A percentile compares a stretch with the other conserved stretches of the same genome.
These are phyloP conservation scores for Phyllosticta citriasiana DNA, from an alignment of 2,329 filamentous ascomycete genomes.

Conservation along the genomic window DNA sequence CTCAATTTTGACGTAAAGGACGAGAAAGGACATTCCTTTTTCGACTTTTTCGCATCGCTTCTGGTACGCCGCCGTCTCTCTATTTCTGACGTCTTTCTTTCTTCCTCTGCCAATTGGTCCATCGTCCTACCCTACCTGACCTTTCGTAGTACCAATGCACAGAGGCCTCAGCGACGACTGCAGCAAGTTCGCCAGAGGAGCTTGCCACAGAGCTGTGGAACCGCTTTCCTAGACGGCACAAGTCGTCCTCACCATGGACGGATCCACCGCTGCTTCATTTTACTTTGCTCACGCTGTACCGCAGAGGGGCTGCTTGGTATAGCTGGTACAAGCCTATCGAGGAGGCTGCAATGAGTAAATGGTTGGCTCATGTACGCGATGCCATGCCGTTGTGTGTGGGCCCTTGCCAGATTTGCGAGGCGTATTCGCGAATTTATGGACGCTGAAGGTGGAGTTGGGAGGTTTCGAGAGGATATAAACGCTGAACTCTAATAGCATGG, in stretches of 20 bases:
- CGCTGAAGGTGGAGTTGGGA: background rate
- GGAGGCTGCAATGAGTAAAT: background rate
- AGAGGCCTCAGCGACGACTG: background rate
- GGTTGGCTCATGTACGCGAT: background rate
- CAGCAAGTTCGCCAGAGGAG: background rate
- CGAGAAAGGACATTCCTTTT: background rate
- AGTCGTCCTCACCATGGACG: background rate
- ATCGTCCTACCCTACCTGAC: background rate
- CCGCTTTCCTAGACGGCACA: background rate
- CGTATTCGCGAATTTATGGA: background rate
- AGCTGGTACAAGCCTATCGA: background rate
- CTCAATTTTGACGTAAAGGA: background rate
- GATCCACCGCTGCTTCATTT: background rate
- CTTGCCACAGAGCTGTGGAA: background rate
- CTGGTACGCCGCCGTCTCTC: background rate
- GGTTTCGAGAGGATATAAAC: background rate
- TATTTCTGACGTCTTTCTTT: fast-evolving
- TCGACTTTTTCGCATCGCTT: background rate
- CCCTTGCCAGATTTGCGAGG: background rate
- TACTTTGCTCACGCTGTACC: background rate
- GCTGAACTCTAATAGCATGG: background rate
- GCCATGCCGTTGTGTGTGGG: background rate
- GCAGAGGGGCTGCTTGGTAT: background rate
- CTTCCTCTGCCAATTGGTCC: background rate
- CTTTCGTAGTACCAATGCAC: background rate